These are phyloP conservation scores for Rhodamnia argentea DNA, from an alignment of 345 rosid genomes.

Conservation along the genomic window DNA sequence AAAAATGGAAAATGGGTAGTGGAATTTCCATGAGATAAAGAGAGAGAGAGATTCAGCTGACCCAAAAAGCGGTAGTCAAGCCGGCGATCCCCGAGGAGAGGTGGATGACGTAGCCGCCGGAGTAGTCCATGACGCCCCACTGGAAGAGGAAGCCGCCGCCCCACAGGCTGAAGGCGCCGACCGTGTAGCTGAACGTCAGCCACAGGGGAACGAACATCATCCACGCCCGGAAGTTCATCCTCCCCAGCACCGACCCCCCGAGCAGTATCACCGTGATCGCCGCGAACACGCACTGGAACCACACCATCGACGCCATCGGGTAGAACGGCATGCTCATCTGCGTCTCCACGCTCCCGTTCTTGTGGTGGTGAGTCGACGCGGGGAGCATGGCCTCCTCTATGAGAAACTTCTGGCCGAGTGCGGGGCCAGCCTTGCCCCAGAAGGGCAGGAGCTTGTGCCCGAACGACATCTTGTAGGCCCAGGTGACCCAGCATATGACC, in stretches of 20 bases:
- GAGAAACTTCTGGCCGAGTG: slow-evolving; percentile 9
- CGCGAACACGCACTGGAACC: slow-evolving; percentile 14
- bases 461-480: slow-evolving; percentile 15
- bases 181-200: slow-evolving; percentile 9
- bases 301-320: slow-evolving; percentile 14
- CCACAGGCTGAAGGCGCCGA: slow-evolving; percentile 14
- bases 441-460: slow-evolving; percentile 7
- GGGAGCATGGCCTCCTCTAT: slow-evolving; percentile 1
- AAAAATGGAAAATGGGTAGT: background rate
- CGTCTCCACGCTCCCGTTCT: background rate
- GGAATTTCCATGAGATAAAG: background rate
- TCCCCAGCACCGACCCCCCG: slow-evolving; percentile 6
- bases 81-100: slow-evolving; percentile 12
- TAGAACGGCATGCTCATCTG: background rate
- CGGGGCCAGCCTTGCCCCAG: slow-evolving; percentile 13
- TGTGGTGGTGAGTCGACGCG: background rate
- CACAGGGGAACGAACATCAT: slow-evolving; percentile 15
- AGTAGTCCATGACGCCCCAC: slow-evolving; percentile 16
- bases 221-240: slow-evolving; percentile 16
- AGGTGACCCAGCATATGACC: slow-evolving; percentile 6
- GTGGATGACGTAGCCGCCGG: slow-evolving; percentile 16
- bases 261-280: slow-evolving; percentile 9
- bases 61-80: slow-evolving; percentile 8
- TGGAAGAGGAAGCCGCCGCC: slow-evolving; percentile 16
- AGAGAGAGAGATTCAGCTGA: background rate